Conservation (phyloP, 352 stramenopile genomes). For the Globisporangium cederbergense region DNA sequence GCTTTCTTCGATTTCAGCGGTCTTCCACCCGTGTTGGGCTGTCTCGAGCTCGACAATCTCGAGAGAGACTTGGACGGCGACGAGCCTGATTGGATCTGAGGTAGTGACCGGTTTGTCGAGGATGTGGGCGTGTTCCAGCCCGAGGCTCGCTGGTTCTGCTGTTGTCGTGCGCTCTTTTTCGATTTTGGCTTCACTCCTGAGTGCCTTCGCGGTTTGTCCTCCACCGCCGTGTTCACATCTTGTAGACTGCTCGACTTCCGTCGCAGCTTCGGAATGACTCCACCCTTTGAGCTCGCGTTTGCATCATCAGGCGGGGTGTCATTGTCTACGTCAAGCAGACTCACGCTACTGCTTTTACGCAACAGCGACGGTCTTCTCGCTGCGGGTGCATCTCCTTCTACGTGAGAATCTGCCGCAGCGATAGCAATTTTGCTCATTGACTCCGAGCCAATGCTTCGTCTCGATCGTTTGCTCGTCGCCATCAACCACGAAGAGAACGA, state of each 20-base stretch:
- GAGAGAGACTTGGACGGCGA: not conserved
- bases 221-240: conserved; percentile 25
- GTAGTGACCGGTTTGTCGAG: not conserved
- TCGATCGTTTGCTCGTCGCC: conserved; percentile 16
- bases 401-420: not conserved
- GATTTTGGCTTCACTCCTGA: conserved; percentile 14
- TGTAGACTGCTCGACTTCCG: conserved; percentile 52
- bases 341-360: conserved; percentile 59
- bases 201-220: conserved; percentile 9
- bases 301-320: not conserved
- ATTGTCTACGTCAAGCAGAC: conserved; percentile 33
- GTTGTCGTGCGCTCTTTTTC: conserved; percentile 19
- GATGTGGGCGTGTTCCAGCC: conserved; percentile 18
- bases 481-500: conserved; percentile 3
- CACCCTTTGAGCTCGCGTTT: not conserved
- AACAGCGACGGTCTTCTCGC: conserved; percentile 21
- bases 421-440: conserved; percentile 1
- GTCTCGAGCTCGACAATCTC: not conserved
- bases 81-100: conserved; percentile 1
- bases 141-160: conserved; percentile 12
- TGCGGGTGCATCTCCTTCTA: not conserved
- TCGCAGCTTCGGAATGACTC: conserved; percentile 27
- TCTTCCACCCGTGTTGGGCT: conserved; percentile 5
- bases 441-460: not conserved
- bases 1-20: conserved; percentile 24